Base-by-base conservation (phyloP, 139 green algal species). In the Mesotaenium endlicherianum region DNA sequence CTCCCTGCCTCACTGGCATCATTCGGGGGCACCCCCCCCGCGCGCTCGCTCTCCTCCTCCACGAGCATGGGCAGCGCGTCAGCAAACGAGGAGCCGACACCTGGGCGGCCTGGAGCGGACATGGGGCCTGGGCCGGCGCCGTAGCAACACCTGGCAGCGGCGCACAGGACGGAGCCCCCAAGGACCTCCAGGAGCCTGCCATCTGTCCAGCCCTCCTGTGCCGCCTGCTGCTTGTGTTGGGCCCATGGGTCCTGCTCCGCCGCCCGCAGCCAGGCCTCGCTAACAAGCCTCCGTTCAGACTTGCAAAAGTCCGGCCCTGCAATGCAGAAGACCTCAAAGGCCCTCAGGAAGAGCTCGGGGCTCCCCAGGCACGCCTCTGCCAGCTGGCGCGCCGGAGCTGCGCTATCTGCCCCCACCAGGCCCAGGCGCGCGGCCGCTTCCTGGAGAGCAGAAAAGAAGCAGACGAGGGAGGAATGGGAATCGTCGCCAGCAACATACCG, bases 291-390 rank as follows among this genome's bases (percentile, higher is more conserved):
- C 60, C 43, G 41, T 8, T 36, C 41, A 11, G 5, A n/a, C 43
- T 14, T 72, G 8, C 60, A 6, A 36, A 72, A 47, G 8, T 72
- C 60, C 11, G 60, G 43, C 5, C 60, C 60, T 11, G 36, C 60
- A 6, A 72, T 47, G 43, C 36, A 36, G 43, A 72, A 72, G 20
- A 72, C 60, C 6, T 72, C 60, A 72, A 72, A 72, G 11, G 60
- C 60, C 20, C 60, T 6, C 41, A 72, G 60, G 41, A 40, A 6
- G 17, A 72, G 11, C 36, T 36, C 5, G 5, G 36, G 60, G 60
- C 11, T 72, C 43, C 60, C 60, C 60, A 72, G 43, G 11, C 60
- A 72, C 36, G 60, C 60, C 43, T 72, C 60, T 6, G 60, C 60
- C 20, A 72, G 11, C 11, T 72, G 5, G 11, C 36, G 8, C 17